Percentiles rank a stretch among this genome's conserved stretches.
phyloP scores from a whole-genome alignment of 805 yeast species.

The Teunomyces cretensis region DNA sequence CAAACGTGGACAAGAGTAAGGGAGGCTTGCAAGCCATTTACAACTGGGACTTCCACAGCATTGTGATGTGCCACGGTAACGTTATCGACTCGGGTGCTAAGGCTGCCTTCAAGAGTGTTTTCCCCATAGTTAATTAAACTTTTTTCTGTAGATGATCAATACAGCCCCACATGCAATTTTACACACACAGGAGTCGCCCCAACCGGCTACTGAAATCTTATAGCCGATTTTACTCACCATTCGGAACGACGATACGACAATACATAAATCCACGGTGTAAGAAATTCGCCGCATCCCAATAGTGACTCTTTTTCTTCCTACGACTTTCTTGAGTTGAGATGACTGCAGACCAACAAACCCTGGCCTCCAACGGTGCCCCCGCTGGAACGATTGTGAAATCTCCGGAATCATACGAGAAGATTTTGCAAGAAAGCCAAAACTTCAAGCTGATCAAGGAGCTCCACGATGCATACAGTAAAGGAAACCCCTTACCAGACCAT shows the following conservation, averaged over 20 bases:
- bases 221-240: neutral
- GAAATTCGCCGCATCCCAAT: neutral
- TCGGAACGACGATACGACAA: neutral
- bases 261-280: neutral
- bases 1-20: constrained; percentile 14
- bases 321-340: neutral
- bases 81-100: constrained; percentile 44
- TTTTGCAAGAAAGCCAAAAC: constrained; percentile 11
- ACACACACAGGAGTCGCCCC: neutral
- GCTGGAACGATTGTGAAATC: neutral
- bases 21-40: constrained; percentile 20
- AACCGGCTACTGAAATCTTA: neutral
- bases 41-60: constrained; percentile 23
- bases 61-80: constrained; percentile 45
- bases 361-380: neutral
- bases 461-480: constrained; percentile 10
- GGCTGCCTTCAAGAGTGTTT: constrained; percentile 22
- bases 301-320: too few relatives aligned
- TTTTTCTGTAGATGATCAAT: neutral
- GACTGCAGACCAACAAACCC: neutral
- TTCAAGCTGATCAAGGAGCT: constrained; percentile 13
- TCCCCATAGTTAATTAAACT: constrained; percentile 6
- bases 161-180: neutral
- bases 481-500: constrained; percentile 12
- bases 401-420: neutral